phyloP scores from a whole-genome alignment of 305 asterid genomes.

The Plantago lanceolata region DNA sequence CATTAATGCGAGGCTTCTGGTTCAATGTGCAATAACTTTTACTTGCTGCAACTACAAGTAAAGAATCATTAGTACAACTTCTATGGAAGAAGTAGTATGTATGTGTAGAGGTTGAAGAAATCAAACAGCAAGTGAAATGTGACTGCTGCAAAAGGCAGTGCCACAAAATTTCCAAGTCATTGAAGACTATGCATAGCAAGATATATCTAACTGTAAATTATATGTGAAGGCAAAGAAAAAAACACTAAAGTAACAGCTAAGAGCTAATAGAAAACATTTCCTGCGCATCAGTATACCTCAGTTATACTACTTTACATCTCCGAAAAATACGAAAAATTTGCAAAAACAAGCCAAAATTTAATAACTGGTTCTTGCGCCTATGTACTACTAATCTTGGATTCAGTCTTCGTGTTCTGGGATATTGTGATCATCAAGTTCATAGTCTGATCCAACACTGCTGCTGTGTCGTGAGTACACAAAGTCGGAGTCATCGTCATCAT shows the following conservation, averaged over 20 bases:
- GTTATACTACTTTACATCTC: not conserved
- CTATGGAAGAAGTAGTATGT: too few species aligned
- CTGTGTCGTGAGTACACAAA: conserved; percentile 15
- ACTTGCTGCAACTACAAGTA: too few species aligned
- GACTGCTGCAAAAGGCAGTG: not conserved
- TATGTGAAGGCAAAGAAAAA: not conserved
- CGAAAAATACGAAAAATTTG: not conserved
- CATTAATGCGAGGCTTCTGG: too few species aligned
- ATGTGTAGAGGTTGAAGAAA: too few species aligned
- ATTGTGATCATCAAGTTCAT: conserved; percentile 15
- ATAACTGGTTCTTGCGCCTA: not conserved
- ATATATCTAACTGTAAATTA: not conserved
- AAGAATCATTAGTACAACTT: too few species aligned
- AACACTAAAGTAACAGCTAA: not conserved
- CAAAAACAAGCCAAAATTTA: not conserved
- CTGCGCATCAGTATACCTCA: not conserved
- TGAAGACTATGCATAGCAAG: not conserved
- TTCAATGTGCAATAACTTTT: too few species aligned
- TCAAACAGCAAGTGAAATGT: too few species aligned
- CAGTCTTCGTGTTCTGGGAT: conserved; percentile 11
- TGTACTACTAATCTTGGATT: not conserved
- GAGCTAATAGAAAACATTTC: not conserved
- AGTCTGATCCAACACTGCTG: conserved; percentile 16
- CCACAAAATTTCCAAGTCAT: not conserved
- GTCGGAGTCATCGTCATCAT: conserved; percentile 14